Conservation (phyloP, 2,329 filamentous ascomycete species). For the Stemphylium vesicarium region DNA sequence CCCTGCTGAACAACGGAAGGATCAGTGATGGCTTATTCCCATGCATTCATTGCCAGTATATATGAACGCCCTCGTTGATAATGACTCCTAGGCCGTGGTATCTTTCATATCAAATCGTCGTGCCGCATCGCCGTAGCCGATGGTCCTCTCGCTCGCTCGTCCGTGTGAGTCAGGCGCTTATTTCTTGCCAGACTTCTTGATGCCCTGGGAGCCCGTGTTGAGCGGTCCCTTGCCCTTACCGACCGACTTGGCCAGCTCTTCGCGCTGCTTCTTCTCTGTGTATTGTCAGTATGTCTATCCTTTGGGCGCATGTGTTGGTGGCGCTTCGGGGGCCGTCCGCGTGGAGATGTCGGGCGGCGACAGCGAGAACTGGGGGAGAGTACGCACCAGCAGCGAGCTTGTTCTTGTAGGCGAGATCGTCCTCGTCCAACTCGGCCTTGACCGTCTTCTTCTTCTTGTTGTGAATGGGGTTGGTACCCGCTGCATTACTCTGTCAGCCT, state of each 20-base stretch:
- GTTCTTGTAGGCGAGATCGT: constrained; percentile 80
- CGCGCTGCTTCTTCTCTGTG: constrained; percentile 64
- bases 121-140: constrained; percentile 3
- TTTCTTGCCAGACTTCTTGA: constrained; percentile 99
- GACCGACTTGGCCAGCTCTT: constrained; percentile 76
- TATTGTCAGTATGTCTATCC: constrained; percentile 3
- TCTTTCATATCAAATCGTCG: constrained; percentile 29
- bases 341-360: background rate
- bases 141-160: background rate
- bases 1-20: background rate
- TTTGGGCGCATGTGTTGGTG: background rate
- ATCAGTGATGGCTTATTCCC: constrained; percentile 10
- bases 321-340: background rate
- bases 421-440: constrained; percentile 79
- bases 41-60: constrained; percentile 27
- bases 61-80: constrained; percentile 27
- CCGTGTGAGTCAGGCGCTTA: constrained; percentile 48
- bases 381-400: constrained; percentile 83
- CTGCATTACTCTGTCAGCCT: constrained; percentile 43
- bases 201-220: constrained; percentile 82
- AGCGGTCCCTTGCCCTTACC: constrained; percentile 82
- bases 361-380: background rate
- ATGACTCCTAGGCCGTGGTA: constrained; percentile 37
- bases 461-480: constrained; percentile 62
- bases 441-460: constrained; percentile 80